A percentile compares a stretch with the other conserved stretches of the same genome.
Conservation (phyloP, 495 filamentous ascomycete species). For the Barbatosphaeria neglecta region DNA sequence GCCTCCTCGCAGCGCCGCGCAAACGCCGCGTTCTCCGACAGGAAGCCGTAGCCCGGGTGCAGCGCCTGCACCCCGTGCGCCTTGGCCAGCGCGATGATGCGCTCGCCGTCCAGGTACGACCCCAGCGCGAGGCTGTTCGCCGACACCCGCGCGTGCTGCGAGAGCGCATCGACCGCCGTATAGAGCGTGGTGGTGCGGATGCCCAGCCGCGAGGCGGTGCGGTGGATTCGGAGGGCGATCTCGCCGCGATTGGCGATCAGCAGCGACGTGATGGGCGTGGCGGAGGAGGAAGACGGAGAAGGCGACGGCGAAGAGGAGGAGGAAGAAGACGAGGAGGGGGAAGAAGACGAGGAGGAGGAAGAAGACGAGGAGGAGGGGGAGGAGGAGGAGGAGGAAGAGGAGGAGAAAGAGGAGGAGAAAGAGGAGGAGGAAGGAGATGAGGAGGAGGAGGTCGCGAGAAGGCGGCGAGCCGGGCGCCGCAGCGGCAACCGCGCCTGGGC, state of each 20-base stretch:
- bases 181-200: constrained; percentile 92
- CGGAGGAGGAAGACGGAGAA: constrained; percentile 8
- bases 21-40: constrained; percentile 90
- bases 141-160: constrained; percentile 81
- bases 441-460: constrained; percentile 4
- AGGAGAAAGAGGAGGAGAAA: no score
- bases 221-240: constrained; percentile 85
- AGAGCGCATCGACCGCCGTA: constrained; percentile 76
- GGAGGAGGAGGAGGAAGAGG: constrained; percentile 3
- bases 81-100: constrained; percentile 80
- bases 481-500: constrained; percentile 14
- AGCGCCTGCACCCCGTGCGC: constrained; percentile 75
- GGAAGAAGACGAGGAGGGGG: constrained; percentile 7
- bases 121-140: constrained; percentile 76
- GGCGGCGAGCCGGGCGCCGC: constrained; percentile 1
- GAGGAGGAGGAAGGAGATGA: constrained; percentile 4
- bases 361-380: constrained; percentile 3
- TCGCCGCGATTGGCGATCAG: constrained; percentile 95
- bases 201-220: constrained; percentile 75
- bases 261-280: constrained; percentile 62
- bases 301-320: constrained; percentile 1
- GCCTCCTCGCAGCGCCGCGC: constrained; percentile 81
- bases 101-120: constrained; percentile 83
- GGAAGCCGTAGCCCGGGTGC: constrained; percentile 95
- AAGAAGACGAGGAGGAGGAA: constrained; percentile 7